Base-by-base conservation (phyloP, 2,329 filamentous ascomycete species). In the Alternaria brassicicola region DNA sequence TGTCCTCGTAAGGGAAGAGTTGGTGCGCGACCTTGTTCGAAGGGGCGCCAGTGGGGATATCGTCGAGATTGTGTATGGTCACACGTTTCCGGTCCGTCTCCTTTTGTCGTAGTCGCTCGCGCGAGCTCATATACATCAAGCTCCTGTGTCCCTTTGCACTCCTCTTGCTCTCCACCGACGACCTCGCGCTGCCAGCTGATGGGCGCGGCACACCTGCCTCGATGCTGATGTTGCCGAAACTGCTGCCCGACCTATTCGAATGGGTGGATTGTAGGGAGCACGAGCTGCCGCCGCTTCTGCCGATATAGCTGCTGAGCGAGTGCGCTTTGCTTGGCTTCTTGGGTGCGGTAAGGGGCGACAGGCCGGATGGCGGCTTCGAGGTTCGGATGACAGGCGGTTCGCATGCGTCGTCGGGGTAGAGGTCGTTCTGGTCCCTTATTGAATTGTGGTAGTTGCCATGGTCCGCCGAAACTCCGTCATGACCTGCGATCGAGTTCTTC, bases 321-420 rank as follows among this genome's bases (percentile, higher is more conserved):
- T 71, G 67, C 45, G 75, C 61, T 66, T 75, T 77, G 49, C 73
- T 73, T 45, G 65, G 68, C 67, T 74, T 76, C 26, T 71, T 73
- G 80, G 86, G 83, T 0, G 88, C 85, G n/a, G 89, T 92, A 50
- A 91, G 78, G 17, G 88, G 79, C 25, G 90, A 93, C 68, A 88
- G 86, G 52, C 90, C 91, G 49, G 90, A 92, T 0, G 91, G 91
- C 7, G 89, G 89, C 75, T 93, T 93, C 30, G 92, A 86, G 30
- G 93, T 96, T 63, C 89, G 88, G 67, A 96, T 85, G 53, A 94
- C 85, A 17, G 93, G 92, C 12, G 92, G 79, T 60, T 83, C 80
- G 30, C 85, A 85, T 39, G 84, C 84, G 78, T 87, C 83, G 73
- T 86, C 83, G 33, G 82, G 79, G 63, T 82, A 80, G 52, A 83